Evolutionary conservation across 495 filamentous ascomycete genomes (phyloP).

Genomic region (Trypethelium eluteriae): DNA sequence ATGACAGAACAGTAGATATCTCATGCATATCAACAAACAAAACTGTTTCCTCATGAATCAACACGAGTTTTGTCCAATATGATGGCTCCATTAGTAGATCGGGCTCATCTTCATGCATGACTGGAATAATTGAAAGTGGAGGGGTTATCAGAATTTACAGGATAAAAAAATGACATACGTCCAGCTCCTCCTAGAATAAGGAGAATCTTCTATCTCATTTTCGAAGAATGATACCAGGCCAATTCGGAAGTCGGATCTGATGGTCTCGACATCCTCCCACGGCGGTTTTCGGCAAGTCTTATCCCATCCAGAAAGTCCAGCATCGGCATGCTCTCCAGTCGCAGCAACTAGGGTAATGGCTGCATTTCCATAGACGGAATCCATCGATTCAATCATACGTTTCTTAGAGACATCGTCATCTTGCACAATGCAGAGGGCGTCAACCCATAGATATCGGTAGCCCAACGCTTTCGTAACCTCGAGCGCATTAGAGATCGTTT

Average conservation of each 20-base stretch:
- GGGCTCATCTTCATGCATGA: background rate
- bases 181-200: background rate
- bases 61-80: background rate
- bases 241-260: background rate
- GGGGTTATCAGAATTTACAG: background rate
- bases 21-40: background rate
- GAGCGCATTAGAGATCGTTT: background rate
- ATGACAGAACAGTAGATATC: background rate
- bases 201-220: background rate
- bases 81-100: background rate
- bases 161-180: background rate
- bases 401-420: background rate
- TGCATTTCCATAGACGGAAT: conserved; percentile 11
- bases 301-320: conserved; percentile 4
- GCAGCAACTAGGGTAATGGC: conserved; percentile 9
- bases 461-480: conserved; percentile 4
- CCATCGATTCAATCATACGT: conserved; percentile 8
- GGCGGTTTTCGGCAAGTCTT: background rate
- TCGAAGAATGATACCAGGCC: background rate
- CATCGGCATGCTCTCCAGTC: conserved; percentile 5
- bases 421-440: conserved; percentile 13
- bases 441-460: conserved; percentile 11
- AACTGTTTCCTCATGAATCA: background rate
- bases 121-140: background rate
- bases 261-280: background rate